Conservation (phyloP, 2,329 filamentous ascomycete genomes). For the Capronia coronata region DNA sequence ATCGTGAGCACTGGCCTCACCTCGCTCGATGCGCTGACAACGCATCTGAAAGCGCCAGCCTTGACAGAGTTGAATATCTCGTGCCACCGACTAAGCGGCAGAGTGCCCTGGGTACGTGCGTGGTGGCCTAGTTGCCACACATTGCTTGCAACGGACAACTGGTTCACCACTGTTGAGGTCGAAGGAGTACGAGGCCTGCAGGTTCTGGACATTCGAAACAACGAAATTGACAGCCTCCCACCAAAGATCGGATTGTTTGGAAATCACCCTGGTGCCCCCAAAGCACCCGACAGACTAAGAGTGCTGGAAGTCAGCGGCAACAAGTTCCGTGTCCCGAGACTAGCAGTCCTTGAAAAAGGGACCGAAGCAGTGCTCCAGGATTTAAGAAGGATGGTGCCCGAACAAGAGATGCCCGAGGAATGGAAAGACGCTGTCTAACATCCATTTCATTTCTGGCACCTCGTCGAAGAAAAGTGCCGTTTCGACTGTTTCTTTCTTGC, state of each 20-base stretch:
- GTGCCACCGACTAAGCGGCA: slow-evolving; percentile 66
- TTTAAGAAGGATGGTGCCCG: slow-evolving; percentile 68
- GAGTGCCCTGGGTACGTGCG: slow-evolving; percentile 60
- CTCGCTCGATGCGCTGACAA: slow-evolving; percentile 59
- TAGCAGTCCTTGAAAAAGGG: slow-evolving; percentile 75
- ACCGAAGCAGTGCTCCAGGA: slow-evolving; percentile 78
- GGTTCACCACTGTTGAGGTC: slow-evolving; percentile 64
- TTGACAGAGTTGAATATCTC: slow-evolving; percentile 75
- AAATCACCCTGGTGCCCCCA: slow-evolving; percentile 42
- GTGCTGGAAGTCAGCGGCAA: slow-evolving; percentile 73
- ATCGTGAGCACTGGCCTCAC: slow-evolving; percentile 68
- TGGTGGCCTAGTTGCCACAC: slow-evolving; percentile 64
- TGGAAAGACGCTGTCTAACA: slow-evolving; percentile 23
- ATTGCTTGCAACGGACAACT: slow-evolving; percentile 72
- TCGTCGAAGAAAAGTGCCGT: background rate
- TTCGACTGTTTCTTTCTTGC: background rate
- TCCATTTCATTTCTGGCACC: background rate
- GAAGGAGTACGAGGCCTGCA: slow-evolving; percentile 67
- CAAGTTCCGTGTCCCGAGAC: slow-evolving; percentile 77
- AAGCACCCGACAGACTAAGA: slow-evolving; percentile 50
- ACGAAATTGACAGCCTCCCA: slow-evolving; percentile 75
- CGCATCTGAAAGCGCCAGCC: slow-evolving; percentile 63
- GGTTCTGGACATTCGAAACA: slow-evolving; percentile 73
- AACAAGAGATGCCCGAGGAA: slow-evolving; percentile 36
- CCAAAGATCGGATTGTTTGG: slow-evolving; percentile 72